Evolutionary conservation across 139 green algal genomes (phyloP).

Genomic region (Asterochloris erici): DNA sequence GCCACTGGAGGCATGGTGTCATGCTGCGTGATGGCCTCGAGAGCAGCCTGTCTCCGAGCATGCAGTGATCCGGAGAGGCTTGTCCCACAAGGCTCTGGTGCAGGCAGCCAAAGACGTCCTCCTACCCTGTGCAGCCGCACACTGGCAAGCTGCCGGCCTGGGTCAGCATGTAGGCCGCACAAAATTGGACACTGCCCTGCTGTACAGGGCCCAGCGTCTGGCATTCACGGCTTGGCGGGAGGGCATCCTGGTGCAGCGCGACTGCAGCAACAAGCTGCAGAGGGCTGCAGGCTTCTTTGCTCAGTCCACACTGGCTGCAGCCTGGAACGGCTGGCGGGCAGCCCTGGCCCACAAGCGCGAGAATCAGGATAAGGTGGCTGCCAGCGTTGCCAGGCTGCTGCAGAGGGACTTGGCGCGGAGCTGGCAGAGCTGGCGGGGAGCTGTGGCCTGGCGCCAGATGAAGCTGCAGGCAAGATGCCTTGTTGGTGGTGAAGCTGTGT

Average conservation of each 20-base stretch:
- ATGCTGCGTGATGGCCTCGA: no score
- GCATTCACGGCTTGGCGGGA: slow-evolving; percentile 12
- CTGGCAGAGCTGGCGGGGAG: slow-evolving; percentile 13
- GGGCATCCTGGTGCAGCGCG: not conserved
- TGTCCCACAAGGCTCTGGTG: no score
- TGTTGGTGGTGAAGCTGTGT: no score
- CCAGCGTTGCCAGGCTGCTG: slow-evolving; percentile 18
- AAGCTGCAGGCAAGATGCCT: not conserved
- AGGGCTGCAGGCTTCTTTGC: slow-evolving; percentile 4
- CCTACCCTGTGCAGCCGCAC: no score
- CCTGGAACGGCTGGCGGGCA: slow-evolving; percentile 8
- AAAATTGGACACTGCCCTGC: no score
- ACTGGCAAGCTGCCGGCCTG: no score
- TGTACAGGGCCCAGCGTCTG: no score
- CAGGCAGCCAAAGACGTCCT: no score
- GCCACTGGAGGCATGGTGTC: not conserved
- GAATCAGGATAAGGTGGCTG: not conserved
- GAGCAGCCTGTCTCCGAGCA: no score
- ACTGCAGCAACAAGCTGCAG: not conserved
- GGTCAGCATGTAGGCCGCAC: no score
- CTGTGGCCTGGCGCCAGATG: not conserved
- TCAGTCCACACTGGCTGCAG: not conserved
- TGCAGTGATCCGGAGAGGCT: no score
- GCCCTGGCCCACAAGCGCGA: not conserved
- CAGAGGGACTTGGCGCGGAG: slow-evolving; percentile 3